Base-by-base conservation (phyloP, 495 filamentous ascomycete species). In the Xylaria acuta region DNA sequence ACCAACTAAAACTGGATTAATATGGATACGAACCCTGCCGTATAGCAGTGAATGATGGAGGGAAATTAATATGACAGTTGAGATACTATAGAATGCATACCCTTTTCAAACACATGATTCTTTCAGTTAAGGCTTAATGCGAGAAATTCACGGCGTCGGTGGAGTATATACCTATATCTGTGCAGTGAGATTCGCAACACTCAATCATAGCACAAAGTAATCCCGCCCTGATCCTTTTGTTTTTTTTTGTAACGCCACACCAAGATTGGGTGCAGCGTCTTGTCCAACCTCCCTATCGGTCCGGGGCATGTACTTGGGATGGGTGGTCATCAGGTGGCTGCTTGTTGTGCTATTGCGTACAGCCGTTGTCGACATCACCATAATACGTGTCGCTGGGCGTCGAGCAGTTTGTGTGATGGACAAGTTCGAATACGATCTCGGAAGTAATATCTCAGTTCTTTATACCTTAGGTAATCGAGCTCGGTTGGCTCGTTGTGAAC, bases 81-180 rank as follows among this genome's bases (percentile, higher is more conserved):
- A 62, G 67, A 38, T 62, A 51, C 38, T 63, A 63, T 70, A 70
- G 18, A 70, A 63, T 53, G 16, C 36, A 25, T 67, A 54, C 36
- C 41, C 62, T 27, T 58, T 30, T n/a, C 18, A 58, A 58, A 14
- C 51, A 27, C 20, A 59, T 34, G 16, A 34, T 58, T 34, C 36
- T 58, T 5, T 49, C 14, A 27, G 12, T 58, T 18, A 18, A 69
- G 9, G 34, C 49, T 59, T 43, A 11, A 36, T 25, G 27, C 11
- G 27, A 32, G 25, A 56, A 54, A 32, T 18, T 32, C 5, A 56
- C 22, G 11, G 25, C 53, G 27, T 56, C 14, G 25, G 27, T 6
- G 16, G 14, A 7, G 53, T 12, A 32, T 32, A 53, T 53, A 3
- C 27, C 11, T 32, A 32, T 56, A 14, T 32, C 14, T 56, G 27